Evolutionary conservation across 345 rosid genomes (phyloP).

Genomic region (Adansonia digitata): DNA sequence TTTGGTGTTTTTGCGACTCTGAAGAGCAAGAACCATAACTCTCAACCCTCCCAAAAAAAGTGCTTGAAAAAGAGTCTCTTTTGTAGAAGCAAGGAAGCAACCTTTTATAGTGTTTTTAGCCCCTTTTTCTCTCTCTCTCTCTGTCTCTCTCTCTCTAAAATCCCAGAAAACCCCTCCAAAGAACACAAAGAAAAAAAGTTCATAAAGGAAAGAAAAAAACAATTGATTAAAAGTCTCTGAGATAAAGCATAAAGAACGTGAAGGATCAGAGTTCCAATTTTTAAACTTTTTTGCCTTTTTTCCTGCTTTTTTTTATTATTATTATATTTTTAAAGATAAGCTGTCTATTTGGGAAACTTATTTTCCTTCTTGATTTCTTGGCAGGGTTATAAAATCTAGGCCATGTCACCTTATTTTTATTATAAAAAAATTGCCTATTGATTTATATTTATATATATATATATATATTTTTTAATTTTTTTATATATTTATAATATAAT

Average conservation of each 20-base stretch:
- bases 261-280: slow-evolving; percentile 27
- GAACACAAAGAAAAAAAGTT: slow-evolving; percentile 11
- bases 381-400: slow-evolving; percentile 10
- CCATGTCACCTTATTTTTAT: neutral
- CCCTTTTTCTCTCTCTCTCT: too few species aligned
- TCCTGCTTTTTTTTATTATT: neutral
- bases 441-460: too few species aligned
- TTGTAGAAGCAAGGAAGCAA: slow-evolving; percentile 12
- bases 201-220: neutral
- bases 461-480: too few species aligned
- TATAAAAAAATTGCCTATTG: neutral
- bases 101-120: slow-evolving; percentile 4
- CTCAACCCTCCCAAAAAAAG: slow-evolving; percentile 14
- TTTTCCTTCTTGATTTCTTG: neutral
- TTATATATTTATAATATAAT: too few species aligned
- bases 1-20: slow-evolving; percentile 4
- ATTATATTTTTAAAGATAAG: neutral
- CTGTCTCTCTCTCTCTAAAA: slow-evolving; percentile 5
- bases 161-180: slow-evolving; percentile 18
- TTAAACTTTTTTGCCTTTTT: neutral
- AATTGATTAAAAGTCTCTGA: slow-evolving; percentile 15
- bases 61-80: slow-evolving; percentile 5
- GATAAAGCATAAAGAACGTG: slow-evolving; percentile 52
- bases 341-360: neutral
- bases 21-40: slow-evolving; percentile 28